Evolutionary conservation across 768 basidiomycete genomes (phyloP), one percentile per base, ranked within the genome.

Genomic region (Hericium coralloides): DNA sequence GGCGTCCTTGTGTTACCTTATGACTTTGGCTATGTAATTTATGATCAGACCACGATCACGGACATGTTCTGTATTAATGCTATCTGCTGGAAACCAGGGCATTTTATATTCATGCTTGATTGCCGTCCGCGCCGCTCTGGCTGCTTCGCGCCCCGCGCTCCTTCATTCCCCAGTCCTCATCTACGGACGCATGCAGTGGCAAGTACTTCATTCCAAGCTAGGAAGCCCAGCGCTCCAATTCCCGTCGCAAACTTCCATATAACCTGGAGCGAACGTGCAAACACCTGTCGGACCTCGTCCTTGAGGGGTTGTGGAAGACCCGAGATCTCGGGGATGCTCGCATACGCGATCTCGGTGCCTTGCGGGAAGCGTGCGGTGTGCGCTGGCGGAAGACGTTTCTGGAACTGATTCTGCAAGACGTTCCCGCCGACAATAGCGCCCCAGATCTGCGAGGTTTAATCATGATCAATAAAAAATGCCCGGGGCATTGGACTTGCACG

Each of bases 401-500:
- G 57, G 36, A 77, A 69, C 55, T 66, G 48, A 64, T 74, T 76
- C 55, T 72, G 69, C 5, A 76, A 65, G 31, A 74, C 58, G 1
- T 68, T 66, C 6, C 65, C 63, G 2, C 72, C 74, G 37, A 75
- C 65, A 4, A 64, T 58, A 53, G 74, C 64, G 10, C 74, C 75
- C 62, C 70, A 69, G 17, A 66, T 63, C 64, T 75, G 64, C 0
- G 55, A 55, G 23, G 56, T 55, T 1, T 7, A 41, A 17, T 7
- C 26, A 55, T 54, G 17, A 31, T 7, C 31, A 31, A 31, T 31
- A 6, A 31, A 3, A n/a, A 7, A 31, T 1, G 26, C 26, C 18
- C 14, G 6, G 8, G 12, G 6, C 22, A n/a, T 10, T 38, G 31
- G 25, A 17, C 49, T 10, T 8, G 31, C 3, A 22, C 4, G 1